Percentiles rank a stretch among this genome's conserved stretches.
Evolutionary conservation across 2,329 filamentous ascomycete genomes (phyloP).

Genomic region (Parafenestella ontariensis): DNA sequence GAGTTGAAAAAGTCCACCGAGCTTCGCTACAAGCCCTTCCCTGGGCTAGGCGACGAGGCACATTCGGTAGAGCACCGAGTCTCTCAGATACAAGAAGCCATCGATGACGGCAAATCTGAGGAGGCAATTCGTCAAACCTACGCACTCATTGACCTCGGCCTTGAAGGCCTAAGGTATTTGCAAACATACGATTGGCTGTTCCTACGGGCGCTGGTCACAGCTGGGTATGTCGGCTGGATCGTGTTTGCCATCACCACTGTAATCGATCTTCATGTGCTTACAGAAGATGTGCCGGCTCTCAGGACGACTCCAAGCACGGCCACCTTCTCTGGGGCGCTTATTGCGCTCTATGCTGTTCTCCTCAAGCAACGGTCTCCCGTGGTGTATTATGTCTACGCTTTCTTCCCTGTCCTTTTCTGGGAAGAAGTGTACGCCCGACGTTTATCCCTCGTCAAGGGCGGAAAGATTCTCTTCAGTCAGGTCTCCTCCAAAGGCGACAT

Average conservation of each 20-base stretch:
- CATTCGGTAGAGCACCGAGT: constrained; percentile 72
- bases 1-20: constrained; percentile 77
- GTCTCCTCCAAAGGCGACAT: constrained; percentile 66
- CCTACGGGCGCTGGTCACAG: constrained; percentile 82
- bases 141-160: constrained; percentile 75
- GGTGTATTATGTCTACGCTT: constrained; percentile 88
- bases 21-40: constrained; percentile 79
- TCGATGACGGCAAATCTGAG: constrained; percentile 70
- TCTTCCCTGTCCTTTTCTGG: constrained; percentile 96
- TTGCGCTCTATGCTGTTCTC: constrained; percentile 79
- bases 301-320: constrained; percentile 66
- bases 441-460: constrained; percentile 71
- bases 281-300: constrained; percentile 69
- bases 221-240: constrained; percentile 95
- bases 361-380: constrained; percentile 78
- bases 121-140: constrained; percentile 81
- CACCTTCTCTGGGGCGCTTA: constrained; percentile 78
- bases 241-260: constrained; percentile 89
- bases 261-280: constrained; percentile 84
- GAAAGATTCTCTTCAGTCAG: constrained; percentile 72
- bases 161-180: constrained; percentile 88
- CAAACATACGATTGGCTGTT: constrained; percentile 99
- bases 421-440: constrained; percentile 88
- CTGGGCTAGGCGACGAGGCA: constrained; percentile 69
- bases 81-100: constrained; percentile 70